Conservation (phyloP, 2,329 filamentous ascomycete genomes). For the Fusarium nanum region DNA sequence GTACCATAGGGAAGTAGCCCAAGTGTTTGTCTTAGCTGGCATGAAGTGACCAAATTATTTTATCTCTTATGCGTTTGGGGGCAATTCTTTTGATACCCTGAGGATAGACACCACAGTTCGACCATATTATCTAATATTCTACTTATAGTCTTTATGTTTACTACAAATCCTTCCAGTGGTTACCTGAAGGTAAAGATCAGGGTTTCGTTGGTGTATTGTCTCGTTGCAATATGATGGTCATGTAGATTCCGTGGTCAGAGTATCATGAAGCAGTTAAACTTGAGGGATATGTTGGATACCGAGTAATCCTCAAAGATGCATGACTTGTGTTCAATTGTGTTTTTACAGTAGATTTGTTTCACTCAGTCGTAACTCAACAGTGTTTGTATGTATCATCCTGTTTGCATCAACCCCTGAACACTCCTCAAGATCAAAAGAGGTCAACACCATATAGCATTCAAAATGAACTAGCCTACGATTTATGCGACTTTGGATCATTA, state of each 20-base stretch:
- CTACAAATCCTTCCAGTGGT: not conserved
- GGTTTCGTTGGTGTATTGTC: not conserved
- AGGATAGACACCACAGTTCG: not conserved
- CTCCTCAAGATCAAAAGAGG: not conserved
- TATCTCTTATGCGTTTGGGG: not conserved
- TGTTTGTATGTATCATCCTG: conserved; percentile 6
- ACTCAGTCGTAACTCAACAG: not conserved
- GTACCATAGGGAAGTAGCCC: not conserved
- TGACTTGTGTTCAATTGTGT: not conserved
- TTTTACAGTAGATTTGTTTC: not conserved
- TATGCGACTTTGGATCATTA: not conserved
- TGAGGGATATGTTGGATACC: not conserved
- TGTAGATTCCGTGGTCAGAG: not conserved
- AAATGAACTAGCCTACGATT: not conserved
- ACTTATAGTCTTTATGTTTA: not conserved
- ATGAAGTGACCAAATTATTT: not conserved
- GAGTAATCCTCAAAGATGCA: not conserved
- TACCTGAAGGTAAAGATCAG: not conserved
- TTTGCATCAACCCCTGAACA: not conserved
- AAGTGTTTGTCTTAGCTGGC: not conserved
- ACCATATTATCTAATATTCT: not conserved
- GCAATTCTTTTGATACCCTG: not conserved
- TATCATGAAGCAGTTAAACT: not conserved
- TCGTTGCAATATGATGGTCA: not conserved
- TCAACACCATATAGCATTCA: not conserved